Base-by-base conservation (phyloP, 1,284 basidiomycete genomes). In the Testicularia cyperi region DNA sequence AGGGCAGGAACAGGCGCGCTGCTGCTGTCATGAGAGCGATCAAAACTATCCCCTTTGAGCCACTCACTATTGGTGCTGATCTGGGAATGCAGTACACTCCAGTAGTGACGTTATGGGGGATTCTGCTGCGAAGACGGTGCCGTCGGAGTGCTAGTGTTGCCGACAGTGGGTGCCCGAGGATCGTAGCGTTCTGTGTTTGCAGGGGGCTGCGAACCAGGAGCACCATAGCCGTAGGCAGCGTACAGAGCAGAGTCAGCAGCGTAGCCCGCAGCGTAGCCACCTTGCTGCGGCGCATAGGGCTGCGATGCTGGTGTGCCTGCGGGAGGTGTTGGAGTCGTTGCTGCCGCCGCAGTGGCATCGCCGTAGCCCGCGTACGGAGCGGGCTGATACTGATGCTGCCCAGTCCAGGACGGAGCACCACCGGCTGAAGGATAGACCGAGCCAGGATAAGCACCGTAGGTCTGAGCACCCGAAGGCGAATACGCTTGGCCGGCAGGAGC, bases 171-270 rank as follows among this genome's bases (percentile, higher is more conserved):
- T n/a, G n/a, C n/a, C 23, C 51, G 38, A 4, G 57, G 57, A 25
- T 55, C 57, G 28, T 61, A 61, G 31, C 51, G 42, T 5, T 61
- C 57, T 6, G 38, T n/a, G n/a, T n/a, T 34, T 15, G 33, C 26
- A 38, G 33, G 31, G 6, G 44, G 9, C 21, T 24, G 22, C 8
- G 39, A 14, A 5, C 38, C 34, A 15, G 44, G n/a, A 13, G 43
- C 36, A 21, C 41, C 32, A 27, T 53, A 60, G 1, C 33, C 38
- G 26, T 53, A 48, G 22, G 41, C 42, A 15, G 34, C 44, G 38
- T 53, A 60, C 27, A 32, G 27, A 37, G 42, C 44, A 12, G 36
- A 28, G 30, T 27, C 26, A 14, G 43, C 35, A 16, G 31, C 21
- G 28, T 27, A 39, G 9, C 16, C 36, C 3, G 48, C 8, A 39